Evolutionary conservation across 2,329 filamentous ascomycete genomes (phyloP).

Genomic region (Cercospora sp.): DNA sequence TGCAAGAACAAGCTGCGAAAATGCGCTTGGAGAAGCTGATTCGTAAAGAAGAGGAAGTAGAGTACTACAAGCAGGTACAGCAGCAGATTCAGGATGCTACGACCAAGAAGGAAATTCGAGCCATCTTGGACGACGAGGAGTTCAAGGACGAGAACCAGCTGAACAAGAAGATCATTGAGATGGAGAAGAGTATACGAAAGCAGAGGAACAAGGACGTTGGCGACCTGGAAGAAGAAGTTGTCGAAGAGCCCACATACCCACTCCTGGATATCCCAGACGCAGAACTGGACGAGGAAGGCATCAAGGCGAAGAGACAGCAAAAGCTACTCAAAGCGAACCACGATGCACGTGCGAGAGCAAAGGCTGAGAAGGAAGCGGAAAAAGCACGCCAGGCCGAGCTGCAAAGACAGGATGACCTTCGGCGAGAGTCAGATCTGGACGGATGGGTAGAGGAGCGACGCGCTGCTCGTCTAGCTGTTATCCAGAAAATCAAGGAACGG

Average conservation of each 20-base stretch:
- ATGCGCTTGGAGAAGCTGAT: conserved; percentile 95
- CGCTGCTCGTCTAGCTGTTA: conserved; percentile 67
- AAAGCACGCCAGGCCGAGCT: conserved; percentile 81
- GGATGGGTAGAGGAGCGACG: conserved; percentile 83
- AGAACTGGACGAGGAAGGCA: conserved; percentile 82
- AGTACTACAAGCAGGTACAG: conserved; percentile 88
- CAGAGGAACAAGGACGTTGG: conserved; percentile 92
- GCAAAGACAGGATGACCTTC: conserved; percentile 78
- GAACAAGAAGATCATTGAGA: conserved; percentile 79
- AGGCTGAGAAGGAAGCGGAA: conserved; percentile 92
- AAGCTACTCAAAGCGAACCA: conserved; percentile 91
- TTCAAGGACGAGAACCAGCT: conserved; percentile 87
- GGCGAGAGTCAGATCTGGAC: conserved; percentile 79
- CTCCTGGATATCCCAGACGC: conserved; percentile 88
- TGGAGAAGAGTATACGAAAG: conserved; percentile 86
- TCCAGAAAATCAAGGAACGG: conserved; percentile 85
- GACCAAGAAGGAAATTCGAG: conserved; percentile 87
- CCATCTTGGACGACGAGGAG: conserved; percentile 80
- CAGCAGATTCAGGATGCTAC: conserved; percentile 64
- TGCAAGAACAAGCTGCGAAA: conserved; percentile 96
- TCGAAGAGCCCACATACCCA: conserved; percentile 80
- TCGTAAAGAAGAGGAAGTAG: conserved; percentile 91
- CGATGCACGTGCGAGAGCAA: conserved; percentile 88
- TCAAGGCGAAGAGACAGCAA: conserved; percentile 93
- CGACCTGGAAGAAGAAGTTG: conserved; percentile 72